Conservation (phyloP, 225 moss, liverwort and hornwort genomes). For the Marchantia polymorpha region DNA sequence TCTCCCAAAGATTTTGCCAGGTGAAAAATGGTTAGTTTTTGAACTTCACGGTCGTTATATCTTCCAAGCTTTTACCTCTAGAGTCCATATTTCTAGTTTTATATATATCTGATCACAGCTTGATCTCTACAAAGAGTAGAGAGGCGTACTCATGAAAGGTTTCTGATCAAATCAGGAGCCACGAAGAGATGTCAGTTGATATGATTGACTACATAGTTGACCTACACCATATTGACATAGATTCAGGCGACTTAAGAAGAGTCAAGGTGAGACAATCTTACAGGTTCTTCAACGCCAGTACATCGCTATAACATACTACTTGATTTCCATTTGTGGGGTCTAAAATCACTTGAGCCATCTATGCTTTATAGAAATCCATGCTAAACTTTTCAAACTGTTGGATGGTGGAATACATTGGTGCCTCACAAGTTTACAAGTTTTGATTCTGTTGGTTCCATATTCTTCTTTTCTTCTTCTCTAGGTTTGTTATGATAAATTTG, state of each 20-base stretch:
- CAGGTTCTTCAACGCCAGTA: neutral
- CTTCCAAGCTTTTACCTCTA: neutral
- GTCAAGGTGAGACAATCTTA: slow-evolving; percentile 53
- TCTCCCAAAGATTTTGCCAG: slow-evolving; percentile 68
- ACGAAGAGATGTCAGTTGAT: slow-evolving; percentile 93
- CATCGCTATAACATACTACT: neutral
- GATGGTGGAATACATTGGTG: too few relatives aligned
- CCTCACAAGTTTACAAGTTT: too few relatives aligned
- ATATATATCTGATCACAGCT: neutral
- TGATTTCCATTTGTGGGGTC: neutral
- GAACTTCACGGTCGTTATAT: neutral
- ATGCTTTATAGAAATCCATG: too few relatives aligned
- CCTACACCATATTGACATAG: slow-evolving; percentile 83
- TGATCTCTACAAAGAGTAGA: neutral
- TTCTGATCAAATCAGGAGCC: slow-evolving; percentile 55
- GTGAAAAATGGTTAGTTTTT: slow-evolving; percentile 55
- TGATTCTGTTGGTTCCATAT: too few relatives aligned
- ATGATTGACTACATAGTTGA: slow-evolving; percentile 88
- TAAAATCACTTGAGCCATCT: too few relatives aligned
- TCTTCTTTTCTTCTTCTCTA: neutral
- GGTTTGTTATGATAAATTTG: neutral
- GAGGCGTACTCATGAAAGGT: neutral
- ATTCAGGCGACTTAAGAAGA: slow-evolving; percentile 59
- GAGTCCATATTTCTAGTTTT: neutral
- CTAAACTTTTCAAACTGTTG: too few relatives aligned